Conservation (phyloP, 768 basidiomycete species). For the Boletus rubropictus region DNA sequence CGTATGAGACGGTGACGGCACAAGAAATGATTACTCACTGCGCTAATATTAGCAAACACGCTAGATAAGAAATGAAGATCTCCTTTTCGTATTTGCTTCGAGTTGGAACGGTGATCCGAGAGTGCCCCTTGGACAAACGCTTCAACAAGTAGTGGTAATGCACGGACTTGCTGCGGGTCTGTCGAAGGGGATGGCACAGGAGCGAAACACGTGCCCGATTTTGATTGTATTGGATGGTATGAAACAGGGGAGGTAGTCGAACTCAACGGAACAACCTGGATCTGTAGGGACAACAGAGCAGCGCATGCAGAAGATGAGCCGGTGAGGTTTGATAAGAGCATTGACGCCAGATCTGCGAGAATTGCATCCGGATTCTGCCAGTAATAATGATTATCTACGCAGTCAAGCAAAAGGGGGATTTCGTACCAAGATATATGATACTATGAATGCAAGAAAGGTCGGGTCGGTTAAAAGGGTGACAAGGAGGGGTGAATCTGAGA, state of each 20-base stretch:
- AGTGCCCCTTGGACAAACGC: slow-evolving; percentile 77
- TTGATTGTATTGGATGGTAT: slow-evolving; percentile 70
- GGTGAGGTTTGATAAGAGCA: slow-evolving; percentile 94
- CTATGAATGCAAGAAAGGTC: slow-evolving; percentile 71
- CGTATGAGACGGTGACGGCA: slow-evolving; percentile 1
- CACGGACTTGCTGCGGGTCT: slow-evolving; percentile 48
- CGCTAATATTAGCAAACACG: slow-evolving; percentile 88
- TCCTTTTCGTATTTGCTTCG: slow-evolving; percentile 59
- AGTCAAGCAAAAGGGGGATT: not conserved
- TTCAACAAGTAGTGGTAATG: slow-evolving; percentile 80
- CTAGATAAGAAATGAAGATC: slow-evolving; percentile 87
- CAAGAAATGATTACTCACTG: slow-evolving; percentile 43
- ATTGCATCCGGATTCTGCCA: slow-evolving; percentile 80
- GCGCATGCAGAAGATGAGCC: slow-evolving; percentile 64
- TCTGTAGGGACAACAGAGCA: slow-evolving; percentile 55
- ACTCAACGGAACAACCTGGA: slow-evolving; percentile 53
- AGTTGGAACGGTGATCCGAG: slow-evolving; percentile 44
- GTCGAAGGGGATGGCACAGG: slow-evolving; percentile 67
- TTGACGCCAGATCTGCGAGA: slow-evolving; percentile 91
- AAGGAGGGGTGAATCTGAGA: slow-evolving; percentile 77
- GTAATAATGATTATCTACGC: slow-evolving; percentile 7
- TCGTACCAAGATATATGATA: slow-evolving; percentile 86
- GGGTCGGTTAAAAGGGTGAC: slow-evolving; percentile 62
- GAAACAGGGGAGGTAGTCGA: slow-evolving; percentile 39
- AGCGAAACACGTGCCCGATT: slow-evolving; percentile 70